These are phyloP conservation scores for Neoscytalidium dimidiatum DNA, from an alignment of 2,329 filamentous ascomycete species.

Conservation along the genomic window DNA sequence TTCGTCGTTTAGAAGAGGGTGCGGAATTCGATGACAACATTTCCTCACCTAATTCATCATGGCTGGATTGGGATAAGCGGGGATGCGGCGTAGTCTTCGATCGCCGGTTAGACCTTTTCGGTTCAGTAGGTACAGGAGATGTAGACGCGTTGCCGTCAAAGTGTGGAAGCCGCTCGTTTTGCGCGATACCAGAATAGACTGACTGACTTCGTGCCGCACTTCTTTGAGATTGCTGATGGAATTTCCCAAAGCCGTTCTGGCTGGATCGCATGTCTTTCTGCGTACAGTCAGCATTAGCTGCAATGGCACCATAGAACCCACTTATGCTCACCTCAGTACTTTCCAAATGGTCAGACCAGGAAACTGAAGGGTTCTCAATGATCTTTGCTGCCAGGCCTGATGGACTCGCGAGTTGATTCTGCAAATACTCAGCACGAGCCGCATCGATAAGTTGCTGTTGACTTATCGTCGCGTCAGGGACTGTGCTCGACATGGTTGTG, in stretches of 20 bases:
- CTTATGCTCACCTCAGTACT: background rate
- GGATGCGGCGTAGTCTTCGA: background rate
- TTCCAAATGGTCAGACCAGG: constrained; percentile 37
- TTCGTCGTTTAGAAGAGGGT: background rate
- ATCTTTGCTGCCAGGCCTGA: constrained; percentile 20
- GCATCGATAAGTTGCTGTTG: constrained; percentile 43
- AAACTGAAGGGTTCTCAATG: constrained; percentile 33
- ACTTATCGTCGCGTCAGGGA: constrained; percentile 43
- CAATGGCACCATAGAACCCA: background rate
- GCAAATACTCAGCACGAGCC: constrained; percentile 29
- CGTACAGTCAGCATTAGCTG: background rate
- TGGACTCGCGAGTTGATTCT: constrained; percentile 20
- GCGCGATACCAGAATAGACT: background rate
- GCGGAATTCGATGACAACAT: constrained; percentile 20
- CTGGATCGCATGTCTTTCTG: constrained; percentile 1
- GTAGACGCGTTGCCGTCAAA: background rate
- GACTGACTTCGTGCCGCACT: background rate
- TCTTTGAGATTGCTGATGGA: background rate
- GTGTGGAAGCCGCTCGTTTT: background rate
- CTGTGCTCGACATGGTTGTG: constrained; percentile 42
- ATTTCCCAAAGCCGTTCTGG: background rate
- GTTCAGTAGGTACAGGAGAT: background rate
- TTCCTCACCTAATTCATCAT: constrained; percentile 22
- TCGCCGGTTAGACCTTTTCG: background rate
- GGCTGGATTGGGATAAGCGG: background rate